Conservation (phyloP, 345 rosid species). For the Hibiscus tridactylites region DNA sequence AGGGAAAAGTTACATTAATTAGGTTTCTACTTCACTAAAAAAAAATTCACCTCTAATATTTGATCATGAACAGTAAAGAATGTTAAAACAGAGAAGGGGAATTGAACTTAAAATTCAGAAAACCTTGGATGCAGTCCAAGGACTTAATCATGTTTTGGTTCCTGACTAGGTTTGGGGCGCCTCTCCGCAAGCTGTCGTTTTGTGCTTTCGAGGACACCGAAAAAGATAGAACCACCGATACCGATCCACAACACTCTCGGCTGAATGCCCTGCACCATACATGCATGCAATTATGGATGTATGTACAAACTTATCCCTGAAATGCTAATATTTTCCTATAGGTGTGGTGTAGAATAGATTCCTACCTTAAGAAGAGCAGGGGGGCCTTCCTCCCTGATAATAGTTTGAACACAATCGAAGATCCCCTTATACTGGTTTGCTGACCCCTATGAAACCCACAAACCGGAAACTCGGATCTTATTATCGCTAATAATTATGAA, state of each 20-base stretch:
- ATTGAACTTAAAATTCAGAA: not conserved
- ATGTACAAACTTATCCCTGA: not conserved
- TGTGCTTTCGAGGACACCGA: slow-evolving; percentile 79
- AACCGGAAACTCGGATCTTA: not conserved
- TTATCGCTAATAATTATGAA: not conserved
- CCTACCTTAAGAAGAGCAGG: slow-evolving; percentile 78
- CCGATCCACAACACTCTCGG: slow-evolving; percentile 94
- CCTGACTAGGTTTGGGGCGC: slow-evolving; percentile 27
- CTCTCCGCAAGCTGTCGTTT: slow-evolving; percentile 61
- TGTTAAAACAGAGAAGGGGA: not conserved
- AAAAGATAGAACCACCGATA: slow-evolving; percentile 84
- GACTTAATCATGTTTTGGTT: slow-evolving; percentile 22
- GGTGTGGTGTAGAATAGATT: not conserved
- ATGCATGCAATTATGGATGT: not conserved
- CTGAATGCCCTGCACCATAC: slow-evolving; percentile 59
- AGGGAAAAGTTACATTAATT: too few relatives aligned
- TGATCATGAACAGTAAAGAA: too few relatives aligned
- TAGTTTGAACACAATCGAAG: slow-evolving; percentile 75
- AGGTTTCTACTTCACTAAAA: not conserved
- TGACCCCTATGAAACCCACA: slow-evolving; percentile 46
- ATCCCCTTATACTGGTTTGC: slow-evolving; percentile 74
- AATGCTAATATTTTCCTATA: not conserved
- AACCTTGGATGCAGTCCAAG: not conserved
- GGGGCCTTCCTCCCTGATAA: slow-evolving; percentile 82
- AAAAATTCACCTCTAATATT: not conserved